These are phyloP conservation scores for Pseudognaphalium luteoalbum DNA, from an alignment of 129 eudicot genomes.

Conservation along the genomic window DNA sequence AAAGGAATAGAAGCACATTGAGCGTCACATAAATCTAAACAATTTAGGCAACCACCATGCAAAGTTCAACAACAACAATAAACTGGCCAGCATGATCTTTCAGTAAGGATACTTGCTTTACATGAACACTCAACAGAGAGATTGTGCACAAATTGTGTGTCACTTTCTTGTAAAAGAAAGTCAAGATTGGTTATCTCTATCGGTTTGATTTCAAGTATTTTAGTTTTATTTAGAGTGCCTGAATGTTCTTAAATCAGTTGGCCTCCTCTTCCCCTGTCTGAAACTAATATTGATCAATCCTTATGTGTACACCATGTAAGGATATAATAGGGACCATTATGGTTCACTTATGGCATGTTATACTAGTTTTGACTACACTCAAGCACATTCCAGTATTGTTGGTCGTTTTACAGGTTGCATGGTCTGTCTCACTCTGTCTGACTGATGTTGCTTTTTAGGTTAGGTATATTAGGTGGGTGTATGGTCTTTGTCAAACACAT, in stretches of 20 bases:
- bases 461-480: constrained; percentile 1
- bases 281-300: background rate
- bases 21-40: background rate
- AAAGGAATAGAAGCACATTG: background rate
- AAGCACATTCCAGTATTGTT: constrained; percentile 1
- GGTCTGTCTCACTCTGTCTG: background rate
- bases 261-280: background rate
- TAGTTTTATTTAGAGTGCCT: constrained; percentile 4
- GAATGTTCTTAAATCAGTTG: background rate
- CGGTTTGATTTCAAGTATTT: background rate
- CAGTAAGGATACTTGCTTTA: background rate
- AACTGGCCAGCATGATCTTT: background rate
- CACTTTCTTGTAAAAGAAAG: background rate
- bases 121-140: background rate
- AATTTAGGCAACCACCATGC: background rate
- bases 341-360: constrained; percentile 2
- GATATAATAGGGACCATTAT: background rate
- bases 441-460: background rate
- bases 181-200: background rate
- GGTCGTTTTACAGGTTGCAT: background rate
- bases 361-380: background rate
- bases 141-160: constrained; percentile 13
- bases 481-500: background rate
- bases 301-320: background rate
- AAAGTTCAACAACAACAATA: background rate